These are phyloP conservation scores for Aspergillus felis DNA, from an alignment of 2,329 filamentous ascomycete genomes.

Conservation along the genomic window DNA sequence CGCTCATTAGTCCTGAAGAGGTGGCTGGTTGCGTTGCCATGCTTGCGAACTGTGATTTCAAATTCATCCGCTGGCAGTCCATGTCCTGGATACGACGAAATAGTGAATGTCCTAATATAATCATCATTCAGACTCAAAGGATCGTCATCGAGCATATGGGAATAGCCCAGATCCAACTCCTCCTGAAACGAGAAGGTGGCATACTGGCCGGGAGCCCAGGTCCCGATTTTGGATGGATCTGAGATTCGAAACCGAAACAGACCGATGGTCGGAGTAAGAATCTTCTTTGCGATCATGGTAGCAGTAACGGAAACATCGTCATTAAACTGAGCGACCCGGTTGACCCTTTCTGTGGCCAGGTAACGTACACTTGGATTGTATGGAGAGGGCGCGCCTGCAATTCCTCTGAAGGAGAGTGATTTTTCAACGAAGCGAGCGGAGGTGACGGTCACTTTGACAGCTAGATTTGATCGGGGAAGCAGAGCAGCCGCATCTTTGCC, in stretches of 20 bases:
- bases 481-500: conserved; percentile 59
- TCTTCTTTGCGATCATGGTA: conserved; percentile 55
- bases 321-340: conserved; percentile 10
- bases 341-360: conserved; percentile 55
- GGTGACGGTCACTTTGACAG: conserved; percentile 62
- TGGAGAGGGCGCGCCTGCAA: conserved; percentile 58
- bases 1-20: conserved; percentile 57
- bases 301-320: conserved; percentile 40
- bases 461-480: conserved; percentile 68
- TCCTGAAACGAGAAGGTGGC: conserved; percentile 68
- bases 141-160: conserved; percentile 79
- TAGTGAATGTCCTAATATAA: conserved; percentile 76
- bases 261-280: conserved; percentile 63
- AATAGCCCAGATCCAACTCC: conserved; percentile 69
- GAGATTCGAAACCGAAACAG: conserved; percentile 59
- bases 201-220: conserved; percentile 71
- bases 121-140: conserved; percentile 80
- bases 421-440: conserved; percentile 59
- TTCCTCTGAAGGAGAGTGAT: conserved; percentile 66
- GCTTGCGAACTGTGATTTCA: conserved; percentile 67
- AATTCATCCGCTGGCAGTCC: conserved; percentile 48
- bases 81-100: conserved; percentile 57
- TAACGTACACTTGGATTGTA: conserved; percentile 74
- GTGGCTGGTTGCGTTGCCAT: conserved; percentile 65
- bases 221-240: conserved; percentile 28